Percentiles rank a stretch among this genome's conserved stretches.
Conservation (phyloP, 169 alveolate species). For the Eimeria nieschulzi region DNA sequence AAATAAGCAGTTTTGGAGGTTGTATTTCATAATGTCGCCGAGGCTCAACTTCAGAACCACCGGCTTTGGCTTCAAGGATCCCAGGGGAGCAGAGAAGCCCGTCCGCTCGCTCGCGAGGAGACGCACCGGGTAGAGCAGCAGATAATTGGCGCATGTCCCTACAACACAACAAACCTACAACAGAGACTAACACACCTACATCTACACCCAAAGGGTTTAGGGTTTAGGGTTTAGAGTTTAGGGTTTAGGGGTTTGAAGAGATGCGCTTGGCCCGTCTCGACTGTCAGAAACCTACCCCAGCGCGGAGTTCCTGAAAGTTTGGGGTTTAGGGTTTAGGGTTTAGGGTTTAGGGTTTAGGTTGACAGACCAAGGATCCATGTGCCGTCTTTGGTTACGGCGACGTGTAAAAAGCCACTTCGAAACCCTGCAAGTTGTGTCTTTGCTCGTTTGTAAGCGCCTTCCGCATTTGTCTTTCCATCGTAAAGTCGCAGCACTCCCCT, state of each 20-base stretch:
- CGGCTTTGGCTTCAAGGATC: slow-evolving; percentile 83
- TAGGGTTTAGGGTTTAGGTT: slow-evolving; percentile 24
- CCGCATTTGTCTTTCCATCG: slow-evolving; percentile 80
- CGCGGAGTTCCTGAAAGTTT: no score
- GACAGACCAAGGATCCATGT: slow-evolving; percentile 82
- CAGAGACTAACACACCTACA: no score
- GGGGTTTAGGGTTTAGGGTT: slow-evolving; percentile 9
- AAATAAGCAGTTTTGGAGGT: slow-evolving; percentile 78
- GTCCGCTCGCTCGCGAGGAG: slow-evolving; percentile 66
- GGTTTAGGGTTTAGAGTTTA: slow-evolving; percentile 28
- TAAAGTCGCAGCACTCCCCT: slow-evolving; percentile 81
- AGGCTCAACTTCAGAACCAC: slow-evolving; percentile 79
- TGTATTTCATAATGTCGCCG: slow-evolving; percentile 81
- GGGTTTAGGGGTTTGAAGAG: background rate
- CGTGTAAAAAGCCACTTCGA: slow-evolving; percentile 75
- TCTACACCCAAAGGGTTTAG: background rate
- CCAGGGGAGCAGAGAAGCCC: slow-evolving; percentile 80
- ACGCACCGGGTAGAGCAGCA: slow-evolving; percentile 81
- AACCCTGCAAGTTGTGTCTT: slow-evolving; percentile 78
- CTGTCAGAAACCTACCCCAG: no score
- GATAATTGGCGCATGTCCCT: slow-evolving; percentile 76
- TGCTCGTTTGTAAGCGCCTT: slow-evolving; percentile 80
- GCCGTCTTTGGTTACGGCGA: slow-evolving; percentile 84
- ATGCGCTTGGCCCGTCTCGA: no score
- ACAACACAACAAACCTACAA: slow-evolving; percentile 80